Conservation (phyloP, 2,329 filamentous ascomycete species). For the Aspergillus neotritici region DNA sequence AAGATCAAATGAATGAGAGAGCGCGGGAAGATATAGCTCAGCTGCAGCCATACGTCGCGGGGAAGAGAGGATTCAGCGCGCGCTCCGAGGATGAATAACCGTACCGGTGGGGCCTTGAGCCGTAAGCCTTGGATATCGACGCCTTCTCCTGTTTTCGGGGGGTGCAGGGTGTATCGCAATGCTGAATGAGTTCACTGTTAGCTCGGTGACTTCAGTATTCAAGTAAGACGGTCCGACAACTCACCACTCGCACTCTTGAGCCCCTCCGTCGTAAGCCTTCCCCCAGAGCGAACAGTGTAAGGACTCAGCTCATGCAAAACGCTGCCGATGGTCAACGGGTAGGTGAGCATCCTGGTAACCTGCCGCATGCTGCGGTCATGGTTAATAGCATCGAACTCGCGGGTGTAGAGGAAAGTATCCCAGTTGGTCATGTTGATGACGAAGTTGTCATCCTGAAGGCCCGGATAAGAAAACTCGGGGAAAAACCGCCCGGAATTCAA, state of each 20-base stretch:
- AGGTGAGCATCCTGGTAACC: constrained; percentile 86
- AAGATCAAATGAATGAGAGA: constrained; percentile 87
- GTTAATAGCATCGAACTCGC: constrained; percentile 86
- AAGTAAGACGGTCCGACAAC: constrained; percentile 28
- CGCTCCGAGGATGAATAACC: constrained; percentile 88
- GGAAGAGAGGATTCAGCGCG: constrained; percentile 96
- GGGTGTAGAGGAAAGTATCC: constrained; percentile 93
- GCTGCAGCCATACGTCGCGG: constrained; percentile 86
- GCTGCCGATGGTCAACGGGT: constrained; percentile 86
- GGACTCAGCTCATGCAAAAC: constrained; percentile 91
- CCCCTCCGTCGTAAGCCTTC: constrained; percentile 77
- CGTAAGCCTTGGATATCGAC: constrained; percentile 70
- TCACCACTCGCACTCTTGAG: constrained; percentile 88
- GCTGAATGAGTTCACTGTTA: constrained; percentile 47
- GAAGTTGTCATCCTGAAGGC: constrained; percentile 83
- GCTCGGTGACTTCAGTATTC: background rate
- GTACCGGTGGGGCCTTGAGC: constrained; percentile 77
- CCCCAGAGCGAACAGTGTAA: constrained; percentile 70
- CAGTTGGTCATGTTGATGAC: constrained; percentile 97
- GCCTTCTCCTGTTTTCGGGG: constrained; percentile 71
- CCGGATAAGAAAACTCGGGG: constrained; percentile 87
- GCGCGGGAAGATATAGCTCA: constrained; percentile 91
- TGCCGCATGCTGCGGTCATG: constrained; percentile 86
- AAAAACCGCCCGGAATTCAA: constrained; percentile 85
- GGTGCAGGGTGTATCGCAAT: constrained; percentile 87